Percentiles rank a stretch among this genome's conserved stretches.
Evolutionary conservation across 768 basidiomycete genomes (phyloP).

Genomic region (Fomitopsis serialis): DNA sequence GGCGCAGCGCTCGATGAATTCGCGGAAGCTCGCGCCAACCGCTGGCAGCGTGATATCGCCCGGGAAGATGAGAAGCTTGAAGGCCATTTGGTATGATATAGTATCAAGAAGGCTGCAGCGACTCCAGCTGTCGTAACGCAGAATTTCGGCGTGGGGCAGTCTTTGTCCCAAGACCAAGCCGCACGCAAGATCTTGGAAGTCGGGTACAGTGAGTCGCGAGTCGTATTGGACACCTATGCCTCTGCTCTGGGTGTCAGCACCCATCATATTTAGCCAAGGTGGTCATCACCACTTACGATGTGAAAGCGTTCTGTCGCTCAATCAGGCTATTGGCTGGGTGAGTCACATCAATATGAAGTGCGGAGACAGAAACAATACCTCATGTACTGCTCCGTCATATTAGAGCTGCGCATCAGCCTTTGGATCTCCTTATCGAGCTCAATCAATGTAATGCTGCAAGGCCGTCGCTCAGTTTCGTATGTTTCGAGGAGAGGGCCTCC

Average conservation of each 20-base stretch:
- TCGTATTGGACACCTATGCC: conserved; percentile 51
- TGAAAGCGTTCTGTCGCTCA: neutral
- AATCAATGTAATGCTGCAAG: conserved; percentile 70
- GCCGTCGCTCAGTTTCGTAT: conserved; percentile 63
- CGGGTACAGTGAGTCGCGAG: conserved; percentile 37
- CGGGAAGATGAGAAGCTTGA: conserved; percentile 50
- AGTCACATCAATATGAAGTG: neutral
- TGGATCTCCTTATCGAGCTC: conserved; percentile 55
- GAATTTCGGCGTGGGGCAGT: conserved; percentile 41
- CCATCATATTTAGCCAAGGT: neutral
- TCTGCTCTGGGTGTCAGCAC: conserved; percentile 46
- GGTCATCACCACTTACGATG: neutral
- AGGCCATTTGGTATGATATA: conserved; percentile 44
- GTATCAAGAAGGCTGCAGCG: conserved; percentile 51
- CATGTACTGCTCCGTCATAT: neutral
- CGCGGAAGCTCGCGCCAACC: neutral
- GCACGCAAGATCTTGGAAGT: conserved; percentile 30
- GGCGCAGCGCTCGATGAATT: neutral
- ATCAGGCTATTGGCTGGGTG: neutral
- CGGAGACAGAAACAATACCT: neutral
- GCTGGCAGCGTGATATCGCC: conserved; percentile 28
- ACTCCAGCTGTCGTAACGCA: conserved; percentile 45
- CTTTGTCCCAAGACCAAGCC: conserved; percentile 48
- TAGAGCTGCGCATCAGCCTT: conserved; percentile 36
- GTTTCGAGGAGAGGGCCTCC: conserved; percentile 43